Evolutionary conservation across 352 stramenopile genomes (phyloP).

Genomic region (Phytophthora tubulina): DNA sequence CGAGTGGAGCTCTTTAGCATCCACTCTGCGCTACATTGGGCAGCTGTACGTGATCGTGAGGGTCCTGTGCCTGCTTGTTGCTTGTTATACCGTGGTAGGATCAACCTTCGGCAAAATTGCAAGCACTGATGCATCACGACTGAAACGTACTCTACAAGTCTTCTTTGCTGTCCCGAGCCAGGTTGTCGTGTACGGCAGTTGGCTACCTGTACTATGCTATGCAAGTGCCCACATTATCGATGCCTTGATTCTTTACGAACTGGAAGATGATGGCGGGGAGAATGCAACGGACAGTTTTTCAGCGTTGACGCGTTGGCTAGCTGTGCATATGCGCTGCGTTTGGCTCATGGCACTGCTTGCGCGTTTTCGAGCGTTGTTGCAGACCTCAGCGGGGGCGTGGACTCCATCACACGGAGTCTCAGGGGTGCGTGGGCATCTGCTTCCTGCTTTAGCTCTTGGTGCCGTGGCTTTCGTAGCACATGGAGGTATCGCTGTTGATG

Average conservation of each 20-base stretch:
- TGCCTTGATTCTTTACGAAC: conserved; percentile 59
- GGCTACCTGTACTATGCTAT: conserved; percentile 59
- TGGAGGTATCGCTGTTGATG: conserved; percentile 41
- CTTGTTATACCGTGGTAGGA: conserved; percentile 42
- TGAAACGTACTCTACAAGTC: conserved; percentile 40
- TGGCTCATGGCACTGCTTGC: conserved; percentile 60
- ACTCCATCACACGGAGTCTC: conserved; percentile 56
- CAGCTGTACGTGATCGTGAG: conserved; percentile 58
- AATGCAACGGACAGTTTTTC: conserved; percentile 45
- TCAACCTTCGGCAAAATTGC: conserved; percentile 3
- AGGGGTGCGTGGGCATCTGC: conserved; percentile 51
- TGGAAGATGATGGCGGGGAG: conserved; percentile 53
- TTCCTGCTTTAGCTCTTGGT: conserved; percentile 46
- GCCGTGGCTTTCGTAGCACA: conserved; percentile 53
- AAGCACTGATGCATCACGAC: not conserved
- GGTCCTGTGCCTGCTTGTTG: conserved; percentile 43
- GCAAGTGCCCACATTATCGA: conserved; percentile 61
- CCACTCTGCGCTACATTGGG: conserved; percentile 51
- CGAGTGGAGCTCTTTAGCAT: conserved; percentile 61
- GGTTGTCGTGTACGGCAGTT: conserved; percentile 63
- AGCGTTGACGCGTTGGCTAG: conserved; percentile 47
- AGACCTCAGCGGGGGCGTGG: conserved; percentile 60
- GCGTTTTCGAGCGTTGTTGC: conserved; percentile 53
- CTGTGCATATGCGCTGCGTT: conserved; percentile 61
- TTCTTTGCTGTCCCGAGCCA: conserved; percentile 63